These are phyloP conservation scores for Hypoxylon sp. DNA, from an alignment of 2,329 filamentous ascomycete species.

Conservation along the genomic window DNA sequence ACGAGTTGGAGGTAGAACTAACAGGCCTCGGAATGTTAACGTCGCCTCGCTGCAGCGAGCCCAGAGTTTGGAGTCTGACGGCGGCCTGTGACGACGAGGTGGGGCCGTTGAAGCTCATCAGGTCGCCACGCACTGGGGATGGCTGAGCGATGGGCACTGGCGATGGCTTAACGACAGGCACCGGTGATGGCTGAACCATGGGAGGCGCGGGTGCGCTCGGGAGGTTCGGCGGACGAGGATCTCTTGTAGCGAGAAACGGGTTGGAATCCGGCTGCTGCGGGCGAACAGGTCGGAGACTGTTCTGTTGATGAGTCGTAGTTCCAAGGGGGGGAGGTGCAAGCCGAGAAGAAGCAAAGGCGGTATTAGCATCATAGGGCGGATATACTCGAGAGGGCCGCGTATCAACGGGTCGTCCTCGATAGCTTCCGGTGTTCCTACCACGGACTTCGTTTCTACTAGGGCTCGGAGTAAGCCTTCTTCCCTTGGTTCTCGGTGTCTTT, in stretches of 20 bases:
- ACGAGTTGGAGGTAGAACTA: not conserved
- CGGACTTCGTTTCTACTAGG: too few relatives aligned
- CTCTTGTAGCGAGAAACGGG: not conserved
- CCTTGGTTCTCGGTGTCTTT: not conserved
- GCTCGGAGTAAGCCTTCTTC: too few relatives aligned
- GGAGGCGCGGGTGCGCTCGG: not conserved
- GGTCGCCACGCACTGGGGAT: not conserved
- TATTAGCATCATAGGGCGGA: too few relatives aligned
- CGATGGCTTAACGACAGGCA: too few relatives aligned
- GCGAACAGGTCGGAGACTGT: not conserved
- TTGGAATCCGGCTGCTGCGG: not conserved
- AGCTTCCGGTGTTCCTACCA: not conserved
- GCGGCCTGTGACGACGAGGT: not conserved
- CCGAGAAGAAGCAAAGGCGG: not conserved
- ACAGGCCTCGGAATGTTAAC: not conserved
- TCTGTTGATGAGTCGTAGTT: not conserved
- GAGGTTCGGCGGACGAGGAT: not conserved
- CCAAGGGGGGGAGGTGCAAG: not conserved
- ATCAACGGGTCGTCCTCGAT: not conserved
- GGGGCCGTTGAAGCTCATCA: not conserved
- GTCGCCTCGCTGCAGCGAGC: not conserved
- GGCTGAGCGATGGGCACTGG: too few relatives aligned
- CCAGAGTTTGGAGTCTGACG: not conserved
- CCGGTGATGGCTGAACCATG: too few relatives aligned
- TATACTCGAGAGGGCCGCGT: not conserved